A percentile compares a stretch with the other conserved stretches of the same genome.
Conservation (phyloP, 441 rosid species). For the Arabidopsis hybrid region DNA sequence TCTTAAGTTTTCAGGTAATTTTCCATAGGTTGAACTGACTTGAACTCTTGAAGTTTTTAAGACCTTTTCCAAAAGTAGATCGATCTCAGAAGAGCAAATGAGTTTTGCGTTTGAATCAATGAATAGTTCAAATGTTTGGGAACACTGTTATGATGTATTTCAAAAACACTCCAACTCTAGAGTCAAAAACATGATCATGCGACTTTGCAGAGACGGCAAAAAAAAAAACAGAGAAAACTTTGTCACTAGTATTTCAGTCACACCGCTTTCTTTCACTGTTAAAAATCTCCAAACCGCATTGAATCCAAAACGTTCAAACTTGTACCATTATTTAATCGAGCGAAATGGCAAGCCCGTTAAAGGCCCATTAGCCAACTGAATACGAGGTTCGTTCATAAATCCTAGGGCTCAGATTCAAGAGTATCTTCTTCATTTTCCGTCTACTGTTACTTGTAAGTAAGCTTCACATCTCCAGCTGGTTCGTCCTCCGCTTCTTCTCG, state of each 20-base stretch:
- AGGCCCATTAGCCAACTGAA: neutral
- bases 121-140: no score
- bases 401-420: conserved; percentile 1
- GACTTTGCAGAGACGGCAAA: no score
- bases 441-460: neutral
- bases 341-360: no score
- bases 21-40: no score
- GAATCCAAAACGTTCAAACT: no score
- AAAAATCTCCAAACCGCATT: no score
- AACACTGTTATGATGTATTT: neutral
- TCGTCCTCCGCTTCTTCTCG: neutral
- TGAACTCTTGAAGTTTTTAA: no score
- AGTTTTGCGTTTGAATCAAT: neutral
- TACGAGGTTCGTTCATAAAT: neutral
- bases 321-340: no score
- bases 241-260: no score
- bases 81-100: neutral
- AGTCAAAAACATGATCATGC: neutral
- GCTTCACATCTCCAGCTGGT: neutral
- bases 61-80: neutral
- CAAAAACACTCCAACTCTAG: neutral
- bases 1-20: no score
- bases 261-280: no score
- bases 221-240: no score
- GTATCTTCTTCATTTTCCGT: neutral